Base-by-base conservation (phyloP, 2,329 filamentous ascomycete species). In the Neonectria faginata region DNA sequence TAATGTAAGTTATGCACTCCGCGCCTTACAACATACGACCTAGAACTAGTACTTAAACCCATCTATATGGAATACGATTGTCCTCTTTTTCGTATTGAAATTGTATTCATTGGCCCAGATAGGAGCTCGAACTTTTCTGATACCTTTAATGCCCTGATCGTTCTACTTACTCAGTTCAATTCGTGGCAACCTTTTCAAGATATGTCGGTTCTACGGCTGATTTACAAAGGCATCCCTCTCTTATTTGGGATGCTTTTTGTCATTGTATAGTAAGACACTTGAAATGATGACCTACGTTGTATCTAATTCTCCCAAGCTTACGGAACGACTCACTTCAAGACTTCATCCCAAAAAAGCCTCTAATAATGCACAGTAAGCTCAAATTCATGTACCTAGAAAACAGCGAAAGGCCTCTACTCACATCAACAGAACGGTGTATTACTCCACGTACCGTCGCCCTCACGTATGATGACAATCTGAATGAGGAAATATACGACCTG, bases 371-470 rank as follows among this genome's bases (percentile, higher is more conserved):
- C 5, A 41, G 39, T 41, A 41, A 41, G 39, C n/a, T 18, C 39
- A 41, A 41, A 7, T 18, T 41, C 9, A 41, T 18, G 7, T 41
- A 41, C 39, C 39, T 18, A 18, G 39, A 18, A 41, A n/a, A 39
- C 36, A 39, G 16, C 36, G 14, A 39, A 41, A 18, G n/a, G 6
- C 18, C 16, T 41, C 29, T 44, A 20, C 36, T 55, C 36, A 55
- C 52, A 42, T 29, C 36, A 55, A 29, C 14, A 55, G 52, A 16
- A 55, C 22, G 22, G 22, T 55, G 52, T 55, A 22, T 55, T 20
- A 42, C 52, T 25, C 52, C 52, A 55, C 52, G 36, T 55, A 55
- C 52, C 52, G 52, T 55, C 39, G 52, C 52, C 25, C 31, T 55
- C n/a, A 55, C 52, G 20, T 55, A 55, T 29, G 52, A 55, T 36